A percentile compares a stretch with the other conserved stretches of the same genome.
Conservation (phyloP, 768 basidiomycete species). For the Tricholoma hemisulphureum region DNA sequence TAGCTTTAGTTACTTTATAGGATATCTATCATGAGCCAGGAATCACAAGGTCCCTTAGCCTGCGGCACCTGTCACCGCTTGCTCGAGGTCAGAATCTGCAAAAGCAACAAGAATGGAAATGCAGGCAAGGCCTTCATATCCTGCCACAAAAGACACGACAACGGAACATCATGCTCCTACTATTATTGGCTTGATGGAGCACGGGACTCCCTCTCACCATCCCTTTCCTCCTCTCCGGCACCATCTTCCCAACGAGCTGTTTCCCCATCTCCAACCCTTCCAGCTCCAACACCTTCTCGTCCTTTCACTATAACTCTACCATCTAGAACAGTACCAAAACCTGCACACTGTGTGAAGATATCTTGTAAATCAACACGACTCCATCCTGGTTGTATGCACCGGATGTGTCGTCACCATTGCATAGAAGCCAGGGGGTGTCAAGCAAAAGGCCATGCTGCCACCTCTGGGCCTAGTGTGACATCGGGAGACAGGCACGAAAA, state of each 20-base stretch:
- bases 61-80: background rate
- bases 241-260: background rate
- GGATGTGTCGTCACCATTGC: background rate
- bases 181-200: background rate
- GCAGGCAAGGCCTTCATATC: background rate
- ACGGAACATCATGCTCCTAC: background rate
- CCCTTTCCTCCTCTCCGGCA: background rate
- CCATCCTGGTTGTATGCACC: background rate
- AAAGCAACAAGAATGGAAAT: background rate
- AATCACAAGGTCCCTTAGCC: background rate
- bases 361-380: background rate
- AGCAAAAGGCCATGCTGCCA: slow-evolving; percentile 3
- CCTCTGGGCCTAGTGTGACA: too few species aligned
- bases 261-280: background rate
- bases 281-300: background rate
- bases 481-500: background rate
- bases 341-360: background rate
- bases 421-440: background rate
- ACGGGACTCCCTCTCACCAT: background rate
- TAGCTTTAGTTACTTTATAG: background rate
- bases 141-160: background rate
- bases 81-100: background rate
- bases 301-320: background rate
- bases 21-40: background rate
- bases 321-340: background rate